Base-by-base conservation (phyloP, 164 flowering plant genomes). In the Macadamia integrifolia region DNA sequence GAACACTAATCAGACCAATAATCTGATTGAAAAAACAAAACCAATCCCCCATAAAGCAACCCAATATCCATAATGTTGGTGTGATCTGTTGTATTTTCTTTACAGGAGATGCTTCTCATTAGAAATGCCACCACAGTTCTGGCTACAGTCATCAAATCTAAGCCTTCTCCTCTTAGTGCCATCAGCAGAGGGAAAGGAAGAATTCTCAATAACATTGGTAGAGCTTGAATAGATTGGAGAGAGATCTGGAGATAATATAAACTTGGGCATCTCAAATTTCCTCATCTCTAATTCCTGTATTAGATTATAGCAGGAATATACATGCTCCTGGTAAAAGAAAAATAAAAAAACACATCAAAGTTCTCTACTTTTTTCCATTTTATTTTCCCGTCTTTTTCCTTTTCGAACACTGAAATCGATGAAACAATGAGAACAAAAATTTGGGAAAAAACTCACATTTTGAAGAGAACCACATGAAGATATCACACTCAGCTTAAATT, bases 251-350 rank as follows among this genome's bases (percentile, higher is more conserved):
- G 81, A 63, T 11, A 74, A 58, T 43, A 67, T 50, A 40, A 40
- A 18, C 35, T 71, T 66, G 64, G 79, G 76, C 43, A 35, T 66
- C 42, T 62, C 65, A 32, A 66, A 23, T 61, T 75, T 75, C 66
- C 58, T 79, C 67, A 66, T 66, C 56, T 77, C 81, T 44, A 80
- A 40, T 49, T 65, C 76, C 69, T 72, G 71, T 82, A 86, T 77
- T 35, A 66, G 60, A 63, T 40, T 70, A 66, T 88, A 88, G 72
- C 85, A 83, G 52, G 77, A 62, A 61, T 67, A 80, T 10, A 84
- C 78, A 53, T 80, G 75, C n/a, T 82, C 88, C 92, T 86, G 86
- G 50, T 18, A 30, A 55, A 73, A 13, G 28, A 67, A 48, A 48
- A 18, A 58, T 23, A 65, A 58, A 7, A 58, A 67, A 14, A n/a